Evolutionary conservation across 345 rosid species (phyloP).

Genomic region (Dipteronia sinensis): DNA sequence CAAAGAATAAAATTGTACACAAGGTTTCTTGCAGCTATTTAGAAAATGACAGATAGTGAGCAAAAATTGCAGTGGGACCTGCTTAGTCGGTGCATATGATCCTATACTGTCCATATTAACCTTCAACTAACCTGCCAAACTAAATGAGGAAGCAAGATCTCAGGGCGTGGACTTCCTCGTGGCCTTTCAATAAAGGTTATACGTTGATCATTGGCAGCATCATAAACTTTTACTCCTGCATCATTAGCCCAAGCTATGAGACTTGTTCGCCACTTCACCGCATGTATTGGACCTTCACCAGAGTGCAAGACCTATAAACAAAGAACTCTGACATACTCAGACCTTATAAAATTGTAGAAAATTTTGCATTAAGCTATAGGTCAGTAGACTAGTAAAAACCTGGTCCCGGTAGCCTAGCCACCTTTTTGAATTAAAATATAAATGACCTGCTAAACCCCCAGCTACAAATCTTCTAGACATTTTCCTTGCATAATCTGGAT

Average conservation of each 20-base stretch:
- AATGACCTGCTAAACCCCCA: slow-evolving; percentile 97
- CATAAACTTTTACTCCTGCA: slow-evolving; percentile 93
- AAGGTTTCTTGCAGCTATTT: slow-evolving; percentile 4
- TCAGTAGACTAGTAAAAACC: slow-evolving; percentile 49
- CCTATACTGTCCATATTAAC: not conserved
- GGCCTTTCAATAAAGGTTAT: slow-evolving; percentile 96
- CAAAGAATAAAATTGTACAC: not conserved
- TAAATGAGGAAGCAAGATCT: slow-evolving; percentile 86
- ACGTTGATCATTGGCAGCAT: slow-evolving; percentile 85
- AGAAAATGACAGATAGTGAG: not conserved
- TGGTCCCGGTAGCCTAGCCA: slow-evolving; percentile 92
- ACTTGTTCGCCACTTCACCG: slow-evolving; percentile 87
- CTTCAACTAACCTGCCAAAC: slow-evolving; percentile 91
- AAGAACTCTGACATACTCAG: slow-evolving; percentile 18
- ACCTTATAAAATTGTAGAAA: not conserved
- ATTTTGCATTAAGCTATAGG: slow-evolving; percentile 11
- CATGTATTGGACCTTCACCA: slow-evolving; percentile 98
- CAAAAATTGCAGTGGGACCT: not conserved
- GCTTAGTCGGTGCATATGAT: not conserved
- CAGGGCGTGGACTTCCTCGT: slow-evolving; percentile 87
- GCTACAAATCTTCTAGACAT: slow-evolving; percentile 81
- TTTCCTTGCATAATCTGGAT: slow-evolving; percentile 82
- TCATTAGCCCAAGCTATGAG: slow-evolving; percentile 99
- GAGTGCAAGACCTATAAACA: slow-evolving; percentile 80
- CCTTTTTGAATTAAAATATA: slow-evolving; percentile 80